Percentiles rank a stretch among this genome's conserved stretches.
These are phyloP conservation scores for Chytriomyces confervae DNA, from an alignment of 192 early-diverging fungal species.

Conservation along the genomic window DNA sequence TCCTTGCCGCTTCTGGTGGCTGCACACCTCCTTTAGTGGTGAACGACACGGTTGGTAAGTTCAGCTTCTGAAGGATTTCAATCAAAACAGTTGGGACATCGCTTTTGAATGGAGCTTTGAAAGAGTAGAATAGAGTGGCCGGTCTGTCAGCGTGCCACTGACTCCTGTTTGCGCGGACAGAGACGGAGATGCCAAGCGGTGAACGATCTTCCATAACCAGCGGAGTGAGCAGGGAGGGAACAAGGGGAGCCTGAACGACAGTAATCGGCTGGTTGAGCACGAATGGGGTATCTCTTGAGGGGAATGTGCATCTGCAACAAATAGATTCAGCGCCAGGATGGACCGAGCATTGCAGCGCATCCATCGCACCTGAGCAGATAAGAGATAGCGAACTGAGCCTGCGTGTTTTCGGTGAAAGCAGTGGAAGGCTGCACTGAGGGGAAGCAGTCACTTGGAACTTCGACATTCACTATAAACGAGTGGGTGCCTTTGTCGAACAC, in stretches of 20 bases:
- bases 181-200: slow-evolving; percentile 27
- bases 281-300: slow-evolving; percentile 22
- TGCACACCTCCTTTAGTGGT: neutral
- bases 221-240: neutral
- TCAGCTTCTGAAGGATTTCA: slow-evolving; percentile 26
- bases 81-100: slow-evolving; percentile 31
- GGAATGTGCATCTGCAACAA: slow-evolving; percentile 18
- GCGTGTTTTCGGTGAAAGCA: slow-evolving; percentile 1
- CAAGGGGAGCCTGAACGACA: slow-evolving; percentile 10
- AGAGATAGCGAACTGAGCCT: slow-evolving; percentile 22
- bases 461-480: slow-evolving; percentile 27
- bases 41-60: slow-evolving; percentile 20
- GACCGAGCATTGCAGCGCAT: too few relatives aligned
- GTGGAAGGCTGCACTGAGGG: slow-evolving; percentile 12
- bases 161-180: slow-evolving; percentile 19
- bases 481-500: slow-evolving; percentile 30
- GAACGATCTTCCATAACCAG: slow-evolving; percentile 26
- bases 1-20: slow-evolving; percentile 3
- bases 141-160: slow-evolving; percentile 33
- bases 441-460: slow-evolving; percentile 30
- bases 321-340: too few relatives aligned
- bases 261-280: slow-evolving; percentile 21
- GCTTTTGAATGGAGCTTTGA: slow-evolving; percentile 28
- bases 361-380: neutral
- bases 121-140: slow-evolving; percentile 31